Percentiles rank a stretch among this genome's conserved stretches.
Evolutionary conservation across 1,139 yeast genomes (phyloP).

Genomic region (Zygosaccharomyces sapae): DNA sequence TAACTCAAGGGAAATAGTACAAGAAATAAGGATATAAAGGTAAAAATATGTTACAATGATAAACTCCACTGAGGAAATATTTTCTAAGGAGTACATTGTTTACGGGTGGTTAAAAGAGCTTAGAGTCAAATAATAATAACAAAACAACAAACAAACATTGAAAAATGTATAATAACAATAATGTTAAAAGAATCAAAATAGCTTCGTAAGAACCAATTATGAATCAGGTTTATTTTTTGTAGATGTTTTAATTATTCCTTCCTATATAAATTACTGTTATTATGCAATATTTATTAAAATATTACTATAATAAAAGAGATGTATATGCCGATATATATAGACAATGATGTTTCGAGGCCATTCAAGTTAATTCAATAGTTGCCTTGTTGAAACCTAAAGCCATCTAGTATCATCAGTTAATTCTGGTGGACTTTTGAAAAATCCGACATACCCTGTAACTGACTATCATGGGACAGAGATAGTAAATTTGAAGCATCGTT

Average conservation of each 20-base stretch:
- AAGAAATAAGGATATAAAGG: not conserved
- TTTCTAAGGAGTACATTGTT: no score
- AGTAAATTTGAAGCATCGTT: conserved; percentile 13
- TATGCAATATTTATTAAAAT: conserved; percentile 7
- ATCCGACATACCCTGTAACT: conserved; percentile 19
- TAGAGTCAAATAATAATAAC: no score
- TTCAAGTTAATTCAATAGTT: not conserved
- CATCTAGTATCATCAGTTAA: conserved; percentile 19
- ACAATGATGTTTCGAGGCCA: not conserved
- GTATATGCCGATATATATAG: not conserved
- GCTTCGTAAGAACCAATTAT: no score
- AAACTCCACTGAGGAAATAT: no score
- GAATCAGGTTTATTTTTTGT: not conserved
- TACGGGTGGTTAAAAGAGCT: no score
- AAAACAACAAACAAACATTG: no score
- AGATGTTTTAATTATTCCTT: not conserved
- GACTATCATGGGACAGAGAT: conserved; percentile 16
- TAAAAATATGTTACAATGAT: no score
- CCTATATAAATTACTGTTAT: not conserved
- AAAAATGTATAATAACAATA: no score
- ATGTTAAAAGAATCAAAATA: no score
- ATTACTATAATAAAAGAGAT: not conserved
- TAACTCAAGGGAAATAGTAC: no score
- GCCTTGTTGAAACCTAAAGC: conserved; percentile 9
- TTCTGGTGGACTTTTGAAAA: conserved; percentile 19